A percentile compares a stretch with the other conserved stretches of the same genome.
phyloP scores from a whole-genome alignment of 306 rosid genomes.

The Fragaria iinumae region DNA sequence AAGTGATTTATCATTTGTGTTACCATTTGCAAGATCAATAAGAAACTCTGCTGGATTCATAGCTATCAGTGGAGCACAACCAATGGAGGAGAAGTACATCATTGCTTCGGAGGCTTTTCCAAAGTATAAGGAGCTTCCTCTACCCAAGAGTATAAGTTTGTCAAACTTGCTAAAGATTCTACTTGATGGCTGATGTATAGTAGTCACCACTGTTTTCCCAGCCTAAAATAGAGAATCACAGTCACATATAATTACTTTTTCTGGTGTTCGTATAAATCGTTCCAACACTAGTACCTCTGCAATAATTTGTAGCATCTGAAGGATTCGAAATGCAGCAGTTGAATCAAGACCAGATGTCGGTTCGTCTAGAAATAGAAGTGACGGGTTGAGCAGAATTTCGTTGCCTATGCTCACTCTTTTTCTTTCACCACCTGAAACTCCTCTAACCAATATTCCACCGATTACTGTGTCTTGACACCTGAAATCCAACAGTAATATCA shows the following conservation, averaged over 20 bases:
- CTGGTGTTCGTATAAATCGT: conserved; percentile 24
- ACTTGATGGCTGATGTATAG: conserved; percentile 67
- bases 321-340: conserved; percentile 35
- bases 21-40: conserved; percentile 94
- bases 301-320: conserved; percentile 20
- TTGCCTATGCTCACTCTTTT: conserved; percentile 67
- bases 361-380: conserved; percentile 62
- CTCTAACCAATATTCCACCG: conserved; percentile 47
- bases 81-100: conserved; percentile 71
- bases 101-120: conserved; percentile 30
- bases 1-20: conserved; percentile 72
- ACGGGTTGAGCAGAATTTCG: conserved; percentile 55
- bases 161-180: conserved; percentile 49
- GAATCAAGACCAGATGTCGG: conserved; percentile 75
- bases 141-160: conserved; percentile 32
- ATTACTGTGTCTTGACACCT: conserved; percentile 50
- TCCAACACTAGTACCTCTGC: conserved; percentile 2
- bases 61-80: conserved; percentile 79
- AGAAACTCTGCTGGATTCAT: conserved; percentile 97
- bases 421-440: conserved; percentile 61
- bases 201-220: conserved; percentile 50
- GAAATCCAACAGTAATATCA: not conserved
- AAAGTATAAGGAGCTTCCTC: conserved; percentile 30
- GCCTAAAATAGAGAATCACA: conserved; percentile 17
- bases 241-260: not conserved